phyloP scores from a whole-genome alignment of 2,329 filamentous ascomycete species.

The Fusarium piperis region DNA sequence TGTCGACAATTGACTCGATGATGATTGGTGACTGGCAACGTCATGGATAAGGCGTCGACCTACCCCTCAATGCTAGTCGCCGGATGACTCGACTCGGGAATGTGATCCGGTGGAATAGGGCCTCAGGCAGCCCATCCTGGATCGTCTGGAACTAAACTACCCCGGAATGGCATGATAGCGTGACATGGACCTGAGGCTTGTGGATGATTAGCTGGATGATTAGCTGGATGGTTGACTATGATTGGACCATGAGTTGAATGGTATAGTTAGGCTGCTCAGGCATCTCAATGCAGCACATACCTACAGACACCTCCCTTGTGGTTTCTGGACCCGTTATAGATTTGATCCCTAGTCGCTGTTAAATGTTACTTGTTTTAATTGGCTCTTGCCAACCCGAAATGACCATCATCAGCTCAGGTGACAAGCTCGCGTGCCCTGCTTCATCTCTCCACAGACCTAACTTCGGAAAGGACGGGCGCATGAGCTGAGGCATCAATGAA shows the following conservation, averaged over 20 bases:
- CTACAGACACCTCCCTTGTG: background rate
- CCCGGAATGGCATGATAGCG: slow-evolving; percentile 12
- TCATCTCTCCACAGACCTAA: background rate
- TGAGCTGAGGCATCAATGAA: background rate
- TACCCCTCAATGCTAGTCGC: slow-evolving; percentile 13
- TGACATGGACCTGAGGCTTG: background rate
- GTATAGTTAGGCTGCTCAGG: background rate
- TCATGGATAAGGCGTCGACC: slow-evolving; percentile 22
- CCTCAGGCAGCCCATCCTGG: slow-evolving; percentile 9
- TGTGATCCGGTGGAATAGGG: background rate
- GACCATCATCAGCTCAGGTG: background rate
- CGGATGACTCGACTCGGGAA: slow-evolving; percentile 25
- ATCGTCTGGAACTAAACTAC: slow-evolving; percentile 14
- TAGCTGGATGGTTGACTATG: background rate
- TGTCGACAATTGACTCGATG: background rate
- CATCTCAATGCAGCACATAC: background rate
- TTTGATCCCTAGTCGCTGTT: background rate
- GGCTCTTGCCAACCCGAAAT: background rate
- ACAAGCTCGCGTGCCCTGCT: slow-evolving; percentile 21
- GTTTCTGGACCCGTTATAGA: background rate
- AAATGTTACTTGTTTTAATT: background rate
- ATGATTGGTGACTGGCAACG: slow-evolving; percentile 13
- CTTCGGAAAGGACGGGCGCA: background rate
- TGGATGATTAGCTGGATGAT: background rate
- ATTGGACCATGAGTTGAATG: slow-evolving; percentile 4